Conservation (phyloP, 2,329 filamentous ascomycete genomes). For the Saccharata proteae region DNA sequence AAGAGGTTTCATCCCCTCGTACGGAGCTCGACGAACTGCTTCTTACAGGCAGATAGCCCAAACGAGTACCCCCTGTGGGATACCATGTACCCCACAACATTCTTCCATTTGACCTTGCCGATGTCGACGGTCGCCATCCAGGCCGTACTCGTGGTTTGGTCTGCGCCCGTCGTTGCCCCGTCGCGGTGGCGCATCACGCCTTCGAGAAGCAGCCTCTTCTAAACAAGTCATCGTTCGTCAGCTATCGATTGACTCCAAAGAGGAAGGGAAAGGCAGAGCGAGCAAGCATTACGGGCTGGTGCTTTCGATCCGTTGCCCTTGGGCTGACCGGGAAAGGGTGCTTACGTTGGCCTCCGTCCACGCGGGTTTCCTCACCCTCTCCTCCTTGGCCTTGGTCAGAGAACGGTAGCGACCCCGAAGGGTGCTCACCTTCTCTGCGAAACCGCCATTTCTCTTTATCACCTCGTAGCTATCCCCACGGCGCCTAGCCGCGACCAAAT, state of each 20-base stretch:
- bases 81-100: slow-evolving; percentile 42
- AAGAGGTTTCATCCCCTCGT: slow-evolving; percentile 1
- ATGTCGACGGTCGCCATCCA: slow-evolving; percentile 7
- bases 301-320: too few species aligned
- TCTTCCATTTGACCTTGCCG: slow-evolving; percentile 46
- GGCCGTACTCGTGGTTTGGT: slow-evolving; percentile 1
- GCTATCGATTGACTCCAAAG: background rate
- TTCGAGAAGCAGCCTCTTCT: slow-evolving; percentile 7
- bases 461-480: slow-evolving; percentile 58
- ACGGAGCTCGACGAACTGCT: slow-evolving; percentile 42
- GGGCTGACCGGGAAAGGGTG: slow-evolving; percentile 10
- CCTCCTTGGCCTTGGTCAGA: slow-evolving; percentile 50
- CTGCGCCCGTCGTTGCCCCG: slow-evolving; percentile 1
- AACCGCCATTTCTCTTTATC: slow-evolving; percentile 44
- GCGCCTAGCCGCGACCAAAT: too few species aligned
- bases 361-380: slow-evolving; percentile 52
- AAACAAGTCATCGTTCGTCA: background rate
- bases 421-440: slow-evolving; percentile 57
- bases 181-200: slow-evolving; percentile 1
- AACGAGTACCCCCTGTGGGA: slow-evolving; percentile 45
- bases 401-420: slow-evolving; percentile 55
- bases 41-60: slow-evolving; percentile 49
- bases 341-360: slow-evolving; percentile 56
- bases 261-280: background rate
- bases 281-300: too few species aligned